Evolutionary conservation across 345 rosid genomes (phyloP).

Genomic region (Citrus unshiu): DNA sequence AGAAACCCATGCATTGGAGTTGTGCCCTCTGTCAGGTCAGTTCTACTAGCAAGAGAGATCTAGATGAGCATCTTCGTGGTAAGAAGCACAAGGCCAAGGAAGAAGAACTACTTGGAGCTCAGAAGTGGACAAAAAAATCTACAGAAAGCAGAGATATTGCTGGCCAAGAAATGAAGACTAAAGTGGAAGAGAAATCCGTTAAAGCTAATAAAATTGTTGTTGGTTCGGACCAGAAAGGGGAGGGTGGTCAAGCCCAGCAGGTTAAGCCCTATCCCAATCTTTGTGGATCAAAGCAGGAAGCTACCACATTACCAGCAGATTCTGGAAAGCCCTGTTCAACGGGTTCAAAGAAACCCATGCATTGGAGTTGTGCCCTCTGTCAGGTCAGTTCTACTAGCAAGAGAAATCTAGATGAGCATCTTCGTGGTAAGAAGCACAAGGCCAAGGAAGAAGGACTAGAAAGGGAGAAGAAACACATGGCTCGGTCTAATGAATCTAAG

Average conservation of each 20-base stretch:
- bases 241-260: neutral
- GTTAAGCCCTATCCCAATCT: too few relatives aligned
- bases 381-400: constrained; percentile 9
- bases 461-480: constrained; percentile 46
- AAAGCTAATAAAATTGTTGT: neutral
- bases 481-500: constrained; percentile 18
- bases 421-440: neutral
- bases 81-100: neutral
- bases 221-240: neutral
- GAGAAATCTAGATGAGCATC: constrained; percentile 18
- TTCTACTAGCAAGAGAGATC: constrained; percentile 18
- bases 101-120: neutral
- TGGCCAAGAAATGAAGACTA: neutral
- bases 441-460: neutral
- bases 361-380: constrained; percentile 54
- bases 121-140: neutral
- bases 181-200: neutral
- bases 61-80: constrained; percentile 9
- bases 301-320: constrained; percentile 4
- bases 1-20: constrained; percentile 39
- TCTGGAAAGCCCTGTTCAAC: constrained; percentile 1
- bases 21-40: constrained; percentile 41
- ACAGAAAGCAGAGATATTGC: neutral
- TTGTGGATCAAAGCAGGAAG: too few relatives aligned
- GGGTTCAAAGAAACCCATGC: constrained; percentile 25